A percentile compares a stretch with the other conserved stretches of the same genome.
These are phyloP conservation scores for Fusarium luffae DNA, from an alignment of 2,329 filamentous ascomycete genomes.

Conservation along the genomic window DNA sequence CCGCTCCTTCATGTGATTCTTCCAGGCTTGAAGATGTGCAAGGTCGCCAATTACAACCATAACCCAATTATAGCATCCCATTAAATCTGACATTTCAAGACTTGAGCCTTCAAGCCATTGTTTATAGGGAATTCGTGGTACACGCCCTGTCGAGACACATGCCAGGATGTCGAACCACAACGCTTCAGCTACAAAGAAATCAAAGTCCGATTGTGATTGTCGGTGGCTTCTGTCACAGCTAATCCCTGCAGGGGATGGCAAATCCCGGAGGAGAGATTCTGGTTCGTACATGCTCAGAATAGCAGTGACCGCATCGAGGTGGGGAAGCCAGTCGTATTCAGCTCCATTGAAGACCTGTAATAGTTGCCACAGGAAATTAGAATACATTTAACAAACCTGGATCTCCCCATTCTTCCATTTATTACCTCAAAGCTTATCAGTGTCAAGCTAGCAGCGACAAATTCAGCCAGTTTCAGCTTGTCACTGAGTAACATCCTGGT, in stretches of 20 bases:
- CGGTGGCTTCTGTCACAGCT: no score
- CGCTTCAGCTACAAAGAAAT: neutral
- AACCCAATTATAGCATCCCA: neutral
- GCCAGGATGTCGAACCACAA: neutral
- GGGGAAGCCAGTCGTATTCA: neutral
- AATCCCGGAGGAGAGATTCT: neutral
- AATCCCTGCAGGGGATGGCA: no score
- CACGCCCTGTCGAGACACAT: neutral
- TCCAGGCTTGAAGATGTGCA: neutral
- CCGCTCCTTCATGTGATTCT: neutral
- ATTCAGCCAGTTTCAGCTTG: neutral
- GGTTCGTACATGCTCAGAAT: neutral
- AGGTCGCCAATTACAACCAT: neutral
- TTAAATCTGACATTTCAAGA: neutral
- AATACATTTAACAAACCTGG: no score
- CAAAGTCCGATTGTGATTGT: neutral
- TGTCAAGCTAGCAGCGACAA: neutral
- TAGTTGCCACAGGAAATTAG: neutral
- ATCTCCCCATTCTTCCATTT: no score
- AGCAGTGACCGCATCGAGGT: neutral
- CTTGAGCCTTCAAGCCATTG: neutral
- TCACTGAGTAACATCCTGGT: neutral
- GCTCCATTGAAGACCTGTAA: neutral
- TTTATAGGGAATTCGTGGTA: neutral
- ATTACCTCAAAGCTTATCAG: slow-evolving; percentile 1